Percentiles rank a stretch among this genome's conserved stretches.
phyloP scores from a whole-genome alignment of 108 stramenopile genomes.

The Conticribra weissflogii region DNA sequence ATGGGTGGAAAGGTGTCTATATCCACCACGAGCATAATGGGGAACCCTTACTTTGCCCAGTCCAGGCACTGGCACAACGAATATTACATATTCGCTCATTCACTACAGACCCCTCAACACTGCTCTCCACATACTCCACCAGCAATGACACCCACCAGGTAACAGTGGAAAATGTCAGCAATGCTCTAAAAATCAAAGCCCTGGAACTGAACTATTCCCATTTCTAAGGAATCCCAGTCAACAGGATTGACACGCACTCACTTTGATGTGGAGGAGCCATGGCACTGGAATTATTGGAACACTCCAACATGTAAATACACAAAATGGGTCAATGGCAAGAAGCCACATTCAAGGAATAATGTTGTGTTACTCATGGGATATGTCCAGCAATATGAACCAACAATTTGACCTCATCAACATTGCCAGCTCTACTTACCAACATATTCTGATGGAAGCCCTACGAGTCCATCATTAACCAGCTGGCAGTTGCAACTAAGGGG shows the following conservation, averaged over 20 bases:
- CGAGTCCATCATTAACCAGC: too few relatives aligned
- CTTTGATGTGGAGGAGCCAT: slow-evolving; percentile 6
- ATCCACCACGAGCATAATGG: not conserved
- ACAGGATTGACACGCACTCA: not conserved
- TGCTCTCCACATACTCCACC: not conserved
- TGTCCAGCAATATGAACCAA: not conserved
- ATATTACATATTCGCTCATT: too few relatives aligned
- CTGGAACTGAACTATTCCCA: not conserved
- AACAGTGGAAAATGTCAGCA: not conserved
- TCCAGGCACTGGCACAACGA: not conserved
- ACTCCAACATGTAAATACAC: slow-evolving; percentile 8
- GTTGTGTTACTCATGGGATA: not conserved
- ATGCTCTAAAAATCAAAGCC: not conserved
- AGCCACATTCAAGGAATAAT: slow-evolving; percentile 12
- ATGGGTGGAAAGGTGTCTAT: not conserved
- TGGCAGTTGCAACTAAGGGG: too few relatives aligned
- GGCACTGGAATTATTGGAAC: not conserved
- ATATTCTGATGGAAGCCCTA: too few relatives aligned
- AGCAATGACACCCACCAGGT: not conserved
- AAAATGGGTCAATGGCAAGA: slow-evolving; percentile 9
- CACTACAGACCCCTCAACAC: too few relatives aligned
- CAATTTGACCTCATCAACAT: slow-evolving; percentile 3
- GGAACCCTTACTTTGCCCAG: not conserved
- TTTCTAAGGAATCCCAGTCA: not conserved
- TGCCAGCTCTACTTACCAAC: too few relatives aligned